These are phyloP conservation scores for Petunia secreta DNA, from an alignment of 257 asterid genomes.

Conservation along the genomic window DNA sequence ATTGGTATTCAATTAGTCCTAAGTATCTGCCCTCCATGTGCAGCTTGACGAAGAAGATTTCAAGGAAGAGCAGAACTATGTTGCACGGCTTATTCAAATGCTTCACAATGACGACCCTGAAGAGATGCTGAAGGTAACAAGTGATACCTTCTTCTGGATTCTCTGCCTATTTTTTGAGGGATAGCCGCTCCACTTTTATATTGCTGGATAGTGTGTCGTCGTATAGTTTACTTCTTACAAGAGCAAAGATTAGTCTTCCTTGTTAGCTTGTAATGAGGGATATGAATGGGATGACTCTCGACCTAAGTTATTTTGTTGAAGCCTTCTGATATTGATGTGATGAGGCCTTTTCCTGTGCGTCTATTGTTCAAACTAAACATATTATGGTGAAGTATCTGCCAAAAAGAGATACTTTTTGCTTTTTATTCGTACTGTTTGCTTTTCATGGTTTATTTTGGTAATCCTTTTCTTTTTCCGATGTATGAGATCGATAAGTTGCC, in stretches of 20 bases:
- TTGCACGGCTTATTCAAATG: constrained; percentile 93
- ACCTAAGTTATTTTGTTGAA: not conserved
- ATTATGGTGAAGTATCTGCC: not conserved
- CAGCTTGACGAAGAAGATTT: constrained; percentile 96
- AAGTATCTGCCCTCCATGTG: constrained; percentile 28
- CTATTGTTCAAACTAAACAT: not conserved
- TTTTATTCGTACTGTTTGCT: not conserved
- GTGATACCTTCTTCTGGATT: constrained; percentile 20
- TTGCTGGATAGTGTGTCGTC: not conserved
- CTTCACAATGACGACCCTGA: constrained; percentile 81
- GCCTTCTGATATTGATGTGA: not conserved
- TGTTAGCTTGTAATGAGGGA: not conserved
- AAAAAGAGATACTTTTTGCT: not conserved
- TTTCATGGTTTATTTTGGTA: not conserved
- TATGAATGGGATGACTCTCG: not conserved
- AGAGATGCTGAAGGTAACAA: constrained; percentile 88
- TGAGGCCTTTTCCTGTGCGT: not conserved
- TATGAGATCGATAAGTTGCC: not conserved
- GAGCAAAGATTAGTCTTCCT: not conserved
- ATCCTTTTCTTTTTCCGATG: not conserved
- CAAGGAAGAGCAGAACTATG: constrained; percentile 89
- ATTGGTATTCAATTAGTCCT: not conserved
- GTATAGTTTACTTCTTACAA: not conserved
- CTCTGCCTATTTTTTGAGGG: not conserved
- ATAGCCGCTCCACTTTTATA: not conserved